Percentiles rank a stretch among this genome's conserved stretches.
Evolutionary conservation across 1,139 yeast species (phyloP).

Genomic region (Yamadazyma jaroonii): DNA sequence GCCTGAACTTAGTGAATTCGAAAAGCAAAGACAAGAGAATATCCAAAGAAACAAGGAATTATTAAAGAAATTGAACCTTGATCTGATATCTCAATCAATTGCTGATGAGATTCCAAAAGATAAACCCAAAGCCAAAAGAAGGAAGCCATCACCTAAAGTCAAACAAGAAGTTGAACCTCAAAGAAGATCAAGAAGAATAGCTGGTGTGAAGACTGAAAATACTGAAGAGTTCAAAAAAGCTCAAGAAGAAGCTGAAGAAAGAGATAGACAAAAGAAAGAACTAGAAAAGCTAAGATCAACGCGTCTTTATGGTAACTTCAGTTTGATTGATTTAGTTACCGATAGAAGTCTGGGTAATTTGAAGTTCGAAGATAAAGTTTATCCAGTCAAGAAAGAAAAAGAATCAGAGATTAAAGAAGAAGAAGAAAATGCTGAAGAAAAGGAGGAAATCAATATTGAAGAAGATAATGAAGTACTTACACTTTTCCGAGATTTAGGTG

Average conservation of each 20-base stretch:
- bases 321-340: slow-evolving; percentile 54
- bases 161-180: slow-evolving; percentile 44
- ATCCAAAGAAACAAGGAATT: slow-evolving; percentile 42
- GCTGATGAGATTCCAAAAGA: slow-evolving; percentile 22
- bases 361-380: slow-evolving; percentile 27
- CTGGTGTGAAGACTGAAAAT: slow-evolving; percentile 52
- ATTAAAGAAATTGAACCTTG: slow-evolving; percentile 36
- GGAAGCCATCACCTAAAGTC: slow-evolving; percentile 21
- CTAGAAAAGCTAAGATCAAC: slow-evolving; percentile 51
- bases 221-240: slow-evolving; percentile 33
- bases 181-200: slow-evolving; percentile 63
- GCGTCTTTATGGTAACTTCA: slow-evolving; percentile 61
- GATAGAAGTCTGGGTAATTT: slow-evolving; percentile 38
- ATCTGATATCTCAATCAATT: slow-evolving; percentile 31
- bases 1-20: slow-evolving; percentile 57
- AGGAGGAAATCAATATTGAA: slow-evolving; percentile 20
- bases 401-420: slow-evolving; percentile 6
- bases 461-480: slow-evolving; percentile 35
- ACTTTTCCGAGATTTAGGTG: slow-evolving; percentile 44
- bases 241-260: slow-evolving; percentile 36
- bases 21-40: slow-evolving; percentile 60
- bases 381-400: slow-evolving; percentile 4
- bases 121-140: slow-evolving; percentile 17
- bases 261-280: slow-evolving; percentile 37
- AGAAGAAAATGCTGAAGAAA: slow-evolving; percentile 20